A percentile compares a stretch with the other conserved stretches of the same genome.
Evolutionary conservation across 495 filamentous ascomycete genomes (phyloP).

Genomic region (Lasiosphaeris hirsuta): DNA sequence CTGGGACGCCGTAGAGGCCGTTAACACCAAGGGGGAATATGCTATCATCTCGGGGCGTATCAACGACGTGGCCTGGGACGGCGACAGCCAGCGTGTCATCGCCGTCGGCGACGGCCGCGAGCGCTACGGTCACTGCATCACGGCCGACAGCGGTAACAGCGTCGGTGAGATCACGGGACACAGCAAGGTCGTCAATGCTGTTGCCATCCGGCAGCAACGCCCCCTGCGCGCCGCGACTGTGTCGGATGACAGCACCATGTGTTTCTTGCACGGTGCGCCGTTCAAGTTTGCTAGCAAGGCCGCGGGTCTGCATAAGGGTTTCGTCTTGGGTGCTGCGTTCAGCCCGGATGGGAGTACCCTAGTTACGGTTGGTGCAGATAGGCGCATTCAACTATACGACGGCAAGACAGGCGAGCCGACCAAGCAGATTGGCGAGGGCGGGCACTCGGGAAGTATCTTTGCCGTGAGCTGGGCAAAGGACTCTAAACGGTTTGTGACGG

Average conservation of each 20-base stretch:
- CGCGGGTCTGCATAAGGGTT: conserved; percentile 78
- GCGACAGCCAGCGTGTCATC: conserved; percentile 92
- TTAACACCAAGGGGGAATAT: conserved; percentile 79
- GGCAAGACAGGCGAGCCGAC: conserved; percentile 87
- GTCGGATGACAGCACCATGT: conserved; percentile 81
- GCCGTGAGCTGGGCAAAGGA: conserved; percentile 86
- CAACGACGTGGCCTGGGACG: conserved; percentile 96
- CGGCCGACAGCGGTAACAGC: conserved; percentile 90
- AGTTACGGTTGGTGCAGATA: conserved; percentile 86
- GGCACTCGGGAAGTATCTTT: conserved; percentile 89
- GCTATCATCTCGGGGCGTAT: conserved; percentile 91
- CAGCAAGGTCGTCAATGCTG: conserved; percentile 82
- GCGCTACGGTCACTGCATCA: conserved; percentile 89
- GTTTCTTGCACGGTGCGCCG: conserved; percentile 89
- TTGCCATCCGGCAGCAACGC: conserved; percentile 84
- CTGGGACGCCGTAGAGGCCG: conserved; percentile 73
- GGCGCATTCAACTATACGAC: conserved; percentile 88
- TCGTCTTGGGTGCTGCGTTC: conserved; percentile 84
- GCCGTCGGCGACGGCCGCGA: conserved; percentile 95
- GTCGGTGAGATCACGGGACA: conserved; percentile 93
- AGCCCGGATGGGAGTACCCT: conserved; percentile 82
- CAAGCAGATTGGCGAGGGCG: conserved; percentile 71
- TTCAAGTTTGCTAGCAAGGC: conserved; percentile 84
- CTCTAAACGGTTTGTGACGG: conserved; percentile 84
- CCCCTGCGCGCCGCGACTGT: conserved; percentile 88